Evolutionary conservation across 2,329 filamentous ascomycete species (phyloP), one percentile per base, ranked within the genome.

Genomic region (Dactylellina drechsleri): DNA sequence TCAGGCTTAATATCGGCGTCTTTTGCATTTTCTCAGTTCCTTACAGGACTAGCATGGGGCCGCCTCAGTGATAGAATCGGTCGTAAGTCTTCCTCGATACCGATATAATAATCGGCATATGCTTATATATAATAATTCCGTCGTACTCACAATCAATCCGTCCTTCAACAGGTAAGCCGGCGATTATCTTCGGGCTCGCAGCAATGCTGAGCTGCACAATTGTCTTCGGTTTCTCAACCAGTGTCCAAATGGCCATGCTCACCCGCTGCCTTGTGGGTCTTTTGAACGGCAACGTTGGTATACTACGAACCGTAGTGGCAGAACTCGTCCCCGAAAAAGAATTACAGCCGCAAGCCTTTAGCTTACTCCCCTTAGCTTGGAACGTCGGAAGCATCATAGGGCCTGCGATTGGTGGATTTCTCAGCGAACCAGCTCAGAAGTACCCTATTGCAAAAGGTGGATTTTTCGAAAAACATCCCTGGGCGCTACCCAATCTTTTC

Each of bases 241-340:
- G 85, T 77, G 82, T 98, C 7, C 83, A 87, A 2, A 93, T 94
- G 91, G 91, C 93, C 0, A 90, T 98, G 41, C 81, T 85, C 2
- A 87, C 92, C 12, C 87, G 94, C 80, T 90, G 89, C 5, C 83
- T 97, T n/a, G 92, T 50, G 78, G 94, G 94, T 0, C 86, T 89
- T 7, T 89, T 91, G 56, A 97, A 96, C 80, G 94, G 94, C 65
- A 98, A 97, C 80, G 87, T 93, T n/a, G 91, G 94, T n/a, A 97
- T 97, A 76, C 90, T 97, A 77, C 85, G 93, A 77, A 96, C 92
- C 13, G 92, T 94, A 84, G 93, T 97, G 1, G 94, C 93, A 0
- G 93, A 97, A 81, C 89, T 97, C 86, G 93, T 96, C 0, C 91
- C 92, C 0, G 89, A 95, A 81, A 93, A 87, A 81, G 91, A 93